phyloP scores from a whole-genome alignment of 2,329 filamentous ascomycete genomes.

The Rachicladosporium sp. region DNA sequence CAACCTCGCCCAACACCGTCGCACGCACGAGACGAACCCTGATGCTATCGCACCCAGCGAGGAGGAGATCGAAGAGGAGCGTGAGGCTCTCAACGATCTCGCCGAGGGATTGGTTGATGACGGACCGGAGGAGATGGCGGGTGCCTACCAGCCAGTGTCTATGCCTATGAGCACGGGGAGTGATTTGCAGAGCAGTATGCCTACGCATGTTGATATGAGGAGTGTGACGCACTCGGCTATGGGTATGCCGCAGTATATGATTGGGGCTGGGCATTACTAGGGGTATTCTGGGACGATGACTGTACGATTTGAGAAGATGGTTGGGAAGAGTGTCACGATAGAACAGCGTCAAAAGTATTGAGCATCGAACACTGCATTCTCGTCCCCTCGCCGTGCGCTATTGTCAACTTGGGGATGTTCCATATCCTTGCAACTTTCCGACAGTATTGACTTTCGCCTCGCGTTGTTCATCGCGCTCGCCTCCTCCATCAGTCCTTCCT shows the following conservation, averaged over 20 bases:
- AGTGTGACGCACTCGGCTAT: conserved; percentile 24
- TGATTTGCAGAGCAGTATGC: conserved; percentile 22
- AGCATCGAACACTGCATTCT: no score
- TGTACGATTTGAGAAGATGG: no score
- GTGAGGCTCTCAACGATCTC: conserved; percentile 63
- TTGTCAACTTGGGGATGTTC: no score
- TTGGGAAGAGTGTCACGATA: no score
- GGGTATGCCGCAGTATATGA: conserved; percentile 30
- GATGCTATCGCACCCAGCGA: conserved; percentile 56
- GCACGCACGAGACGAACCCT: conserved; percentile 67
- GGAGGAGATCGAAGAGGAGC: conserved; percentile 79
- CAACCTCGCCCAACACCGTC: conserved; percentile 86
- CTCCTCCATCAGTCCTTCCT: no score
- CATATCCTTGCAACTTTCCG: no score
- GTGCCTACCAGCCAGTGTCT: conserved; percentile 16
- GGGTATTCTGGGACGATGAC: no score
- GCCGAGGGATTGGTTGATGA: conserved; percentile 45
- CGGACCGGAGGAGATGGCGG: conserved; percentile 11
- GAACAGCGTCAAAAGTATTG: no score
- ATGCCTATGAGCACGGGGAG: conserved; percentile 18
- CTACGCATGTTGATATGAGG: conserved; percentile 23
- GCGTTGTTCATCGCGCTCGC: no score
- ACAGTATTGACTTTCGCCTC: no score
- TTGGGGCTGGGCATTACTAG: conserved; percentile 15
- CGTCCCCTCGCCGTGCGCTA: no score